Evolutionary conservation across 2,329 filamentous ascomycete genomes (phyloP).

Genomic region (Neofusicoccum umdonicola): DNA sequence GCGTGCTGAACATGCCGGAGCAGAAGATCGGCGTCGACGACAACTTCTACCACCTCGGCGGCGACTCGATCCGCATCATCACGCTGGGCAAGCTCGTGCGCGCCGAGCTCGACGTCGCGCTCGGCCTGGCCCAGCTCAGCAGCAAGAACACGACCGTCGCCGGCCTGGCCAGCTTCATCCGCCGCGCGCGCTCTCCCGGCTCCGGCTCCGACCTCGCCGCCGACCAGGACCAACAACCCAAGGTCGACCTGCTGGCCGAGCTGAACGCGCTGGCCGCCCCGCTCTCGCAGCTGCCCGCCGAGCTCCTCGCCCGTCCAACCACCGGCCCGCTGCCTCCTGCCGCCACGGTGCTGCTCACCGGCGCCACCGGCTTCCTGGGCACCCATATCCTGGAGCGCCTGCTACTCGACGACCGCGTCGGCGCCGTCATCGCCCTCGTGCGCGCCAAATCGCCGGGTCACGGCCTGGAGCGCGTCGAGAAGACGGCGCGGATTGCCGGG

Average conservation of each 20-base stretch:
- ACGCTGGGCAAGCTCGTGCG: slow-evolving; percentile 19
- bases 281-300: not conserved
- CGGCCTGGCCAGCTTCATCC: not conserved
- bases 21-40: slow-evolving; percentile 20
- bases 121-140: slow-evolving; percentile 21
- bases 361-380: not conserved
- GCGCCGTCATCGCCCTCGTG: not conserved
- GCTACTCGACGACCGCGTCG: not conserved
- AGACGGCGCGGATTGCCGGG: not conserved
- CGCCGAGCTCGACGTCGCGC: slow-evolving; percentile 9
- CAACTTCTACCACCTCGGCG: slow-evolving; percentile 24
- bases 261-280: not conserved
- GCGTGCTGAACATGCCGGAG: slow-evolving; percentile 19
- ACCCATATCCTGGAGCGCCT: not conserved
- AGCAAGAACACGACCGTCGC: not conserved
- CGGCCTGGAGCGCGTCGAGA: not conserved
- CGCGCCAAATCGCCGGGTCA: not conserved
- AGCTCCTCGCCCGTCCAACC: not conserved
- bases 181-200: not conserved
- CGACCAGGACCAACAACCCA: not conserved
- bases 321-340: not conserved
- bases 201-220: not conserved
- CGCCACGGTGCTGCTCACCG: not conserved
- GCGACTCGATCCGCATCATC: slow-evolving; percentile 26
- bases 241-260: not conserved